A percentile compares a stretch with the other conserved stretches of the same genome.
Evolutionary conservation across 2,329 filamentous ascomycete species (phyloP).

Genomic region (Colletotrichum lini): DNA sequence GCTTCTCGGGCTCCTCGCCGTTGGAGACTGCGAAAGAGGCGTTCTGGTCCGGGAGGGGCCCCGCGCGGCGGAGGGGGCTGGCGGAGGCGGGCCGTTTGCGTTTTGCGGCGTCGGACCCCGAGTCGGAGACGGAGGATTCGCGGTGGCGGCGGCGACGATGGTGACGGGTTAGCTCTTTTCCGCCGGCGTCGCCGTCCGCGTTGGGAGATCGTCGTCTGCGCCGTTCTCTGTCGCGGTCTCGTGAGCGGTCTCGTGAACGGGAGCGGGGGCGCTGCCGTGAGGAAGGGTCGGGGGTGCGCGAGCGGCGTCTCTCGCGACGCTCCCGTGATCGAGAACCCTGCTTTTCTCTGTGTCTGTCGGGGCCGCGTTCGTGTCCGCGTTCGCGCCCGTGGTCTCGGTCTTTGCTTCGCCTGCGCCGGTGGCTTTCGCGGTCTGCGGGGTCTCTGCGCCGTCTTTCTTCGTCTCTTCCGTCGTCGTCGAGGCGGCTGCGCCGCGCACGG

Average conservation of each 20-base stretch:
- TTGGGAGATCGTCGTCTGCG: constrained; percentile 49
- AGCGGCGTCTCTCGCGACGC: constrained; percentile 33
- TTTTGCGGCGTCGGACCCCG: constrained; percentile 51
- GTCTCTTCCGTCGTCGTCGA: constrained; percentile 16
- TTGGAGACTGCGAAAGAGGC: constrained; percentile 71
- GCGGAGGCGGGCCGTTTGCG: constrained; percentile 44
- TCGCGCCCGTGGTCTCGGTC: constrained; percentile 16
- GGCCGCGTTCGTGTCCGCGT: constrained; percentile 17
- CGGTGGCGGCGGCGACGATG: constrained; percentile 8
- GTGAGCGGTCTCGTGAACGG: constrained; percentile 43
- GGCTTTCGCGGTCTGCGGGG: constrained; percentile 13
- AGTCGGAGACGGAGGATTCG: constrained; percentile 45
- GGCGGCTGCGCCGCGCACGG: constrained; percentile 26
- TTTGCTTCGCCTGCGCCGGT: constrained; percentile 36
- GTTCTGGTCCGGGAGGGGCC: constrained; percentile 72
- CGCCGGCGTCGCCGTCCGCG: constrained; percentile 25
- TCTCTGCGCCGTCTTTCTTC: constrained; percentile 28
- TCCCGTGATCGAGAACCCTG: constrained; percentile 32
- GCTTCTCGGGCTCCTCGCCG: constrained; percentile 65
- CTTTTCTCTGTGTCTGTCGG: constrained; percentile 28
- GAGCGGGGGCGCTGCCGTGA: constrained; percentile 33
- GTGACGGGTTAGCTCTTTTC: constrained; percentile 27
- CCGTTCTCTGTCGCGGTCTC: constrained; percentile 45
- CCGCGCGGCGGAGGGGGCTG: constrained; percentile 51
- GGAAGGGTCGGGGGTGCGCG: constrained; percentile 34